Base-by-base conservation (phyloP, 1,284 basidiomycete genomes). In the Schizophyllum amplum region DNA sequence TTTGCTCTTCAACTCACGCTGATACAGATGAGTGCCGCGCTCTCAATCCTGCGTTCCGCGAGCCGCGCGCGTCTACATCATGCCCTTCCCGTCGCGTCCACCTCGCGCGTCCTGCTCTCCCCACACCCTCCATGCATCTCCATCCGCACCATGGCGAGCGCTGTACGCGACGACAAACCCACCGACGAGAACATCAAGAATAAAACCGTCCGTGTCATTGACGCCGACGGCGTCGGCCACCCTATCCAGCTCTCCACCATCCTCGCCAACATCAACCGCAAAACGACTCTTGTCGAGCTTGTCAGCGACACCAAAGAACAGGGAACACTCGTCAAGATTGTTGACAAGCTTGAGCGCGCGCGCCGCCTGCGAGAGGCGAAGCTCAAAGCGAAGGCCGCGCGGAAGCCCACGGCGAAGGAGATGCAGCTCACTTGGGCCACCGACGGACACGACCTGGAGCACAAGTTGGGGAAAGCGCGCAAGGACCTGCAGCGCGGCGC, bases 351-450 rank as follows among this genome's bases (percentile, higher is more conserved):
- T 60, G 74, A 69, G 23, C 33, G 33, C 13, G 33, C 33, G 7
- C 33, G 33, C 13, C 66, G 67, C 22, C 69, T 68, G 46, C 64
- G 64, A 33, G 67, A 67, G 57, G 69, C 70, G 50, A 74, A 72
- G 62, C 68, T 72, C 52, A 9, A 17, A 9, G 64, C 65, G 33
- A 73, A 69, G 59, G 65, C 61, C 5, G 65, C 62, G 47, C 71
- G 65, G 26, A 66, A 67, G 22, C 72, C 70, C 51, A 72, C 77
- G 54, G 67, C 72, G 57, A 92, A 91, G 72, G 87, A 91, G 72
- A 74, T 90, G 4, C 87, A 89, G 69, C 65, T 92, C 57, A 83
- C 84, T 5, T 93, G 88, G 87, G 75, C 73, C 7, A 80, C 84
- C 23, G 81, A 73, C 7, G 61, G 69, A 22, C 79, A 75, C 17